Conservation (phyloP, 306 rosid genomes). For the Trifolium repens region DNA sequence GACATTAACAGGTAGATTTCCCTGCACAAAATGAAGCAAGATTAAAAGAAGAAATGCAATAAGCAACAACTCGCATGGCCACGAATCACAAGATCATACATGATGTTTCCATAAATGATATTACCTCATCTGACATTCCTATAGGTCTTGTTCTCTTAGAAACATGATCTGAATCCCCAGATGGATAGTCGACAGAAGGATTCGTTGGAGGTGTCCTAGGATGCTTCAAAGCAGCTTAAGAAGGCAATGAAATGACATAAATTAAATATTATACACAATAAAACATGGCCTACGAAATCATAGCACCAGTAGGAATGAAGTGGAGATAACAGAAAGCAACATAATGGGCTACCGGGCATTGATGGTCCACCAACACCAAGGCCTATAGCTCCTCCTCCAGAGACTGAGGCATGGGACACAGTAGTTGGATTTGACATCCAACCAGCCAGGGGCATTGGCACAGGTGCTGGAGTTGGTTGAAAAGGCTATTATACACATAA, state of each 20-base stretch:
- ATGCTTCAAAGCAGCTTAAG: slow-evolving; percentile 84
- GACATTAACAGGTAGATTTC: slow-evolving; percentile 79
- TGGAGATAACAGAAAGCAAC: slow-evolving; percentile 37
- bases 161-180: slow-evolving; percentile 89
- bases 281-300: slow-evolving; percentile 30
- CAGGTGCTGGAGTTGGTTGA: slow-evolving; percentile 76
- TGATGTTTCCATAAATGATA: slow-evolving; percentile 26
- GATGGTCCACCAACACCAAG: slow-evolving; percentile 84
- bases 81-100: neutral
- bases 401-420: slow-evolving; percentile 80
- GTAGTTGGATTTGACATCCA: slow-evolving; percentile 97
- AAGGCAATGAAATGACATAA: slow-evolving; percentile 36
- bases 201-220: slow-evolving; percentile 97
- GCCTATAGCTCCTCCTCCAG: slow-evolving; percentile 89
- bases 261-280: slow-evolving; percentile 28
- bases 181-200: slow-evolving; percentile 87
- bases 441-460: slow-evolving; percentile 85
- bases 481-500: slow-evolving; percentile 73
- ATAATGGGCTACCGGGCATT: slow-evolving; percentile 70
- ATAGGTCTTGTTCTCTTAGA: slow-evolving; percentile 85
- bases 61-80: slow-evolving; percentile 18
- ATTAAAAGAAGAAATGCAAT: slow-evolving; percentile 16
- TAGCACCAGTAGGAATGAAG: slow-evolving; percentile 24
- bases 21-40: slow-evolving; percentile 56
- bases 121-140: slow-evolving; percentile 90